phyloP scores from a whole-genome alignment of 2,329 filamentous ascomycete species.

The Arachnomyces sp. region DNA sequence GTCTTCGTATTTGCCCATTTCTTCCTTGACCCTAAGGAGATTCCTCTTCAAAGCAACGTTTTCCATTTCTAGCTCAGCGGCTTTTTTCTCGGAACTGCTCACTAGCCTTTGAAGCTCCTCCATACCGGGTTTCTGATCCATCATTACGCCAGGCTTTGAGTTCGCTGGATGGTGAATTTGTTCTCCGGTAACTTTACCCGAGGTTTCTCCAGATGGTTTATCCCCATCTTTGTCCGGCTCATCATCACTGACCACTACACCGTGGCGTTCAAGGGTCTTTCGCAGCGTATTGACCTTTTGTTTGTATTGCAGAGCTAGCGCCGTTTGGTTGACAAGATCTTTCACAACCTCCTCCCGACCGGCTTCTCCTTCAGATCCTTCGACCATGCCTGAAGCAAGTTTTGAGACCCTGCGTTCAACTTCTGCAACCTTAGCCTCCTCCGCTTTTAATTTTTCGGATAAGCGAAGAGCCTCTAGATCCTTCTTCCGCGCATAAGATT shows the following conservation, averaged over 20 bases:
- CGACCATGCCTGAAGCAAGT: constrained; percentile 34
- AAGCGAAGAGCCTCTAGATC: constrained; percentile 49
- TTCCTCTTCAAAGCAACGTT: constrained; percentile 34
- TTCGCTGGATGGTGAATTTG: constrained; percentile 28
- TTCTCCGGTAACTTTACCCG: constrained; percentile 24
- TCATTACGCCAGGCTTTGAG: constrained; percentile 15
- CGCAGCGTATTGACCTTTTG: constrained; percentile 33
- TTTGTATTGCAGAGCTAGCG: constrained; percentile 38
- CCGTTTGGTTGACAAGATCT: constrained; percentile 37
- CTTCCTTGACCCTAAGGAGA: constrained; percentile 33
- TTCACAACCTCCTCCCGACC: constrained; percentile 30
- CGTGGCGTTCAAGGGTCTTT: constrained; percentile 31
- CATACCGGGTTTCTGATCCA: constrained; percentile 23
- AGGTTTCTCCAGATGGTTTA: constrained; percentile 11
- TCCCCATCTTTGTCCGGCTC: constrained; percentile 16
- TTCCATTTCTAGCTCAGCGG: constrained; percentile 33
- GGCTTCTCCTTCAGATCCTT: constrained; percentile 12
- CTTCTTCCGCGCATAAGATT: constrained; percentile 53
- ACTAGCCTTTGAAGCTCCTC: constrained; percentile 28
- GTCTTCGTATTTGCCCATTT: constrained; percentile 36
- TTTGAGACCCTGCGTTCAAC: constrained; percentile 38
- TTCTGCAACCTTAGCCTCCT: constrained; percentile 38
- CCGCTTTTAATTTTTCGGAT: constrained; percentile 44
- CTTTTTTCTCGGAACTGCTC: constrained; percentile 34
- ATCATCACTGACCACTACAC: constrained; percentile 26